These are phyloP conservation scores for Lentinula detonsa DNA, from an alignment of 768 basidiomycete genomes.

Conservation along the genomic window DNA sequence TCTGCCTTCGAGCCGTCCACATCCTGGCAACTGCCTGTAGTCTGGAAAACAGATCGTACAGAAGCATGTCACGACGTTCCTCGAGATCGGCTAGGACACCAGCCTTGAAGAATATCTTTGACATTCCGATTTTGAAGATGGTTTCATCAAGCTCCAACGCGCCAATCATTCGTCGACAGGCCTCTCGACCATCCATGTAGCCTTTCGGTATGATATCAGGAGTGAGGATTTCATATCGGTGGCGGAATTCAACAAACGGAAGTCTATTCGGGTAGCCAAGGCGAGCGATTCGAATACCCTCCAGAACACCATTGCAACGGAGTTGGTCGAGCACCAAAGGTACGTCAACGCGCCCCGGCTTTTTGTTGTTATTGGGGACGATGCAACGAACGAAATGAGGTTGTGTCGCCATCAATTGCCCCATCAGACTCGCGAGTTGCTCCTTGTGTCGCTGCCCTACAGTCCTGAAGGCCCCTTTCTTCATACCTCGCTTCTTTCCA, in stretches of 20 bases:
- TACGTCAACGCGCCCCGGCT: conserved; percentile 85
- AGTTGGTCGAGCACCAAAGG: conserved; percentile 95
- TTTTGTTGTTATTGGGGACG: conserved; percentile 90
- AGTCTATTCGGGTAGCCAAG: conserved; percentile 96
- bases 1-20: conserved; percentile 83
- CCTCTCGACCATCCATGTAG: conserved; percentile 97
- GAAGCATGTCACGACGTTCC: conserved; percentile 80
- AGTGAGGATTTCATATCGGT: conserved; percentile 93
- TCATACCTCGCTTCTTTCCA: conserved; percentile 71
- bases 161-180: conserved; percentile 86
- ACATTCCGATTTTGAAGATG: conserved; percentile 87
- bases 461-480: conserved; percentile 96
- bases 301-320: conserved; percentile 97
- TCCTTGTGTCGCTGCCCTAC: conserved; percentile 95
- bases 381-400: conserved; percentile 99
- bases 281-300: conserved; percentile 96
- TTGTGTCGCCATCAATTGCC: conserved; percentile 86
- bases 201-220: conserved; percentile 90
- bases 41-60: conserved; percentile 85
- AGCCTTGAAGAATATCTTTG: conserved; percentile 99
- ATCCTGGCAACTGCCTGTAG: conserved; percentile 83
- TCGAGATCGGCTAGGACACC: conserved; percentile 95
- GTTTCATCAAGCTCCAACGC: conserved; percentile 82
- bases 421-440: conserved; percentile 87
- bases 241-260: conserved; percentile 95